Percentiles rank a stretch among this genome's conserved stretches.
phyloP scores from a whole-genome alignment of 805 yeast genomes.

The Candida adriatica region DNA sequence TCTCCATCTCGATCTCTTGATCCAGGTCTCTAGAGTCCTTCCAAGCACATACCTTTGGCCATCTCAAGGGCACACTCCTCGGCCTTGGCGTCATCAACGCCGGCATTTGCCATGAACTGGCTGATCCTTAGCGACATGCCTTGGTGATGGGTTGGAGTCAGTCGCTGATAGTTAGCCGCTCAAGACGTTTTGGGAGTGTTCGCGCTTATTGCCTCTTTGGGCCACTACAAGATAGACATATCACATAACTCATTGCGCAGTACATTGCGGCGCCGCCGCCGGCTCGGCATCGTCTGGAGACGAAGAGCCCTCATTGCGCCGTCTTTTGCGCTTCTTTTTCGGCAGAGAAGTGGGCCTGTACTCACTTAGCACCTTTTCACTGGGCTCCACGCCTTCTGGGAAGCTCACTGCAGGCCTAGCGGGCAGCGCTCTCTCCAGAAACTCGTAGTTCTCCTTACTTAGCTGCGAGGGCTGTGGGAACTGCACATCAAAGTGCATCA shows the following conservation, averaged over 20 bases:
- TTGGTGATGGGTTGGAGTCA: no score
- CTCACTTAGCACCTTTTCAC: conserved; percentile 34
- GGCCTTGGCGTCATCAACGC: conserved; percentile 27
- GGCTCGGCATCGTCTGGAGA: conserved; percentile 1
- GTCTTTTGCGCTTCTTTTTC: conserved; percentile 7
- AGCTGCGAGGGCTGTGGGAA: conserved; percentile 62
- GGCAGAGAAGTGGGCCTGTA: conserved; percentile 1
- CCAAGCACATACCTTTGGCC: conserved; percentile 20
- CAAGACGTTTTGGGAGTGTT: no score
- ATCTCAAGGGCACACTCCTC: conserved; percentile 24
- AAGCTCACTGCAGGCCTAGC: conserved; percentile 50
- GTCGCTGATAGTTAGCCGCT: no score
- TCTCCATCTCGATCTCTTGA: no score
- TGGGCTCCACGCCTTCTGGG: conserved; percentile 61
- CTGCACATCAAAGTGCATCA: conserved; percentile 48
- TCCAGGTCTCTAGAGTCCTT: no score
- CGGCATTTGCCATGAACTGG: conserved; percentile 35
- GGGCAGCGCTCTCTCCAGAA: conserved; percentile 72
- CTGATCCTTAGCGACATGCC: conserved; percentile 23
- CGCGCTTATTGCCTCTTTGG: no score
- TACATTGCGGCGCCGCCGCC: not conserved
- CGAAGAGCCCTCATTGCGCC: conserved; percentile 2
- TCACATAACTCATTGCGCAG: conserved; percentile 1
- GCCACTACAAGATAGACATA: no score
- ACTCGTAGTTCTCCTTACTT: conserved; percentile 58